Conservation (phyloP, 148 eudicot genomes). For the Dianthus caryophyllus region DNA sequence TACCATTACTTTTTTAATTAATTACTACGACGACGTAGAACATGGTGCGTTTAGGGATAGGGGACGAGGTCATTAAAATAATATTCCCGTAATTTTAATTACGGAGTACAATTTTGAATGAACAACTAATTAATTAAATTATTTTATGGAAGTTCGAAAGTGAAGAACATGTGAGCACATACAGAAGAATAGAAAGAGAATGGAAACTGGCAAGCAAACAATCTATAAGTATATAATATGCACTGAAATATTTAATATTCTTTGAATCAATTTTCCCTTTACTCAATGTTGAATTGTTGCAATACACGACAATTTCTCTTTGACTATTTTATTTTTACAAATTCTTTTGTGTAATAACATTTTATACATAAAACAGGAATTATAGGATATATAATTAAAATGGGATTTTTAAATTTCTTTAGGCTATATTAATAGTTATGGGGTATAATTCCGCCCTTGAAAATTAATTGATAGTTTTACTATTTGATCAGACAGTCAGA, state of each 20-base stretch:
- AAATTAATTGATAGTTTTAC: no score
- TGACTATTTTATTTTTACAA: background rate
- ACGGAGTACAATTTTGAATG: conserved; percentile 24
- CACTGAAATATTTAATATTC: conserved; percentile 16
- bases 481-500: no score
- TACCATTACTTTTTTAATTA: background rate
- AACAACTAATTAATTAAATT: no score
- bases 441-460: no score
- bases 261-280: background rate
- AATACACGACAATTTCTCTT: background rate
- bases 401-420: no score
- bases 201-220: conserved; percentile 43
- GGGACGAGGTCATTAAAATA: background rate
- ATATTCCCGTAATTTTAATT: background rate
- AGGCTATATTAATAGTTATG: no score
- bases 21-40: conserved; percentile 5
- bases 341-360: no score
- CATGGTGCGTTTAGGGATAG: conserved; percentile 11
- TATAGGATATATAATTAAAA: no score
- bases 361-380: no score
- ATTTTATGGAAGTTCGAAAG: conserved; percentile 39
- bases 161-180: conserved; percentile 27
- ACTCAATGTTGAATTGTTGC: no score
- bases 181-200: conserved; percentile 59
- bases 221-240: background rate